Base-by-base conservation (phyloP, 495 filamentous ascomycete genomes). In the Ascobolus immersus region DNA sequence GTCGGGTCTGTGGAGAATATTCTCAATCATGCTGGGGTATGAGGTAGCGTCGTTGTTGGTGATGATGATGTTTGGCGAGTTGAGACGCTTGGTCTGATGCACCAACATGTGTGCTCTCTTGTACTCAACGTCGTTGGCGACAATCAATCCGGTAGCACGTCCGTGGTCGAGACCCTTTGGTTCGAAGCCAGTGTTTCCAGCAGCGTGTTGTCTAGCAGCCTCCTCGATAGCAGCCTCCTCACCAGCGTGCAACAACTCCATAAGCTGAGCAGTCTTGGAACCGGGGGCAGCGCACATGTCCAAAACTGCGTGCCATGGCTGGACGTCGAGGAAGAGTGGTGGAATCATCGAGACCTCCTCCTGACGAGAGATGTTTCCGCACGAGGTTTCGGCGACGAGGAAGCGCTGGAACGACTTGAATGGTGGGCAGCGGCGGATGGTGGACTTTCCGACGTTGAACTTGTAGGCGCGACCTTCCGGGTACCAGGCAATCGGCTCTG, bases 261-360 rank as follows among this genome's bases (percentile, higher is more conserved):
- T 71, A 23, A 96, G 53, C 57, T 96, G 86, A 15, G 81, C 77
- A 11, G 82, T 76, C 61, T 96, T 96, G 58, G 81, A 92, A 14
- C 86, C 86, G 4, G 86, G 86, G 0, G 86, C 86, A 37, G 86
- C 86, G 53, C 86, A 96, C 60, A 96, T 66, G 52, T 96, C 86
- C 45, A 96, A 55, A 8, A 91, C 80, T 6, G 67, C 67, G 77
- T 93, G 91, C 22, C 80, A 78, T 13, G 89, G 80, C 33, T 66
- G 65, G 19, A 91, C 54, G 47, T 92, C 84, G 64, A 94, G 77
- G 37, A 94, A 57, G 32, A 94, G 67, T 15, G 89, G 89, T 17
- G 86, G 86, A 40, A 96, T 92, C 86, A 96, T 96, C 60, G 77
- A 89, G 39, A 96, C 86, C 14, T 84, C 69, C 56, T 96, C 86